phyloP scores from a whole-genome alignment of 139 green algal genomes.

The Mychonastes homosphaera region DNA sequence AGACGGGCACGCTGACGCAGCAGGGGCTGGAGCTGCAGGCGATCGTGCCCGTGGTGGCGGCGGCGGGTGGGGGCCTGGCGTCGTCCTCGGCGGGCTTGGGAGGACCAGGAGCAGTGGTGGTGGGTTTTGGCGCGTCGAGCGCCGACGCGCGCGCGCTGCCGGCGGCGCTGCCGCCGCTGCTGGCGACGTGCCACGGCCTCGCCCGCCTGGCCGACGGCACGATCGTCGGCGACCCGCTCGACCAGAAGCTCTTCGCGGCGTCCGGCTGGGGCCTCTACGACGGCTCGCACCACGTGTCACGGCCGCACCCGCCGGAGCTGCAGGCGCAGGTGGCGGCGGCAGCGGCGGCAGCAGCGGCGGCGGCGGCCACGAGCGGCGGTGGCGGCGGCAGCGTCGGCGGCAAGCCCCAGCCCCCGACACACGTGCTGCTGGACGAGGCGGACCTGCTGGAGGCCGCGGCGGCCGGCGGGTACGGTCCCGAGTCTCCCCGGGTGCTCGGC shows the following conservation, averaged over 20 bases:
- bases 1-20: conserved; percentile 58
- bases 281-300: conserved; percentile 4
- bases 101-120: too few relatives aligned
- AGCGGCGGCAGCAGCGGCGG: conserved; percentile 4
- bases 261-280: conserved; percentile 46
- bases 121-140: conserved; percentile 4
- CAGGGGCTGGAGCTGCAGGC: conserved; percentile 49
- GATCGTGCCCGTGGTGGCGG: conserved; percentile 30
- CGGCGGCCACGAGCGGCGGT: not conserved
- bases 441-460: too few relatives aligned
- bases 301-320: not conserved
- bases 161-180: conserved; percentile 28
- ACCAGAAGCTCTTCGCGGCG: conserved; percentile 52
- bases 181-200: conserved; percentile 57
- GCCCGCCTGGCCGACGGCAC: conserved; percentile 31
- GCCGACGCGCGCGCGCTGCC: conserved; percentile 19
- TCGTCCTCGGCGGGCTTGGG: too few relatives aligned
- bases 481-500: too few relatives aligned
- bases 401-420: too few relatives aligned
- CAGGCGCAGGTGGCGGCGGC: not conserved
- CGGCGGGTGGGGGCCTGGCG: not conserved
- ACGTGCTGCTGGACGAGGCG: too few relatives aligned
- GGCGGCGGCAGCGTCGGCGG: not conserved
- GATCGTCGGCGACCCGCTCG: conserved; percentile 57
- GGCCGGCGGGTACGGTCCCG: too few relatives aligned